These are phyloP conservation scores for Posidonia oceanica DNA, from an alignment of 116 monocot genomes.

Conservation along the genomic window DNA sequence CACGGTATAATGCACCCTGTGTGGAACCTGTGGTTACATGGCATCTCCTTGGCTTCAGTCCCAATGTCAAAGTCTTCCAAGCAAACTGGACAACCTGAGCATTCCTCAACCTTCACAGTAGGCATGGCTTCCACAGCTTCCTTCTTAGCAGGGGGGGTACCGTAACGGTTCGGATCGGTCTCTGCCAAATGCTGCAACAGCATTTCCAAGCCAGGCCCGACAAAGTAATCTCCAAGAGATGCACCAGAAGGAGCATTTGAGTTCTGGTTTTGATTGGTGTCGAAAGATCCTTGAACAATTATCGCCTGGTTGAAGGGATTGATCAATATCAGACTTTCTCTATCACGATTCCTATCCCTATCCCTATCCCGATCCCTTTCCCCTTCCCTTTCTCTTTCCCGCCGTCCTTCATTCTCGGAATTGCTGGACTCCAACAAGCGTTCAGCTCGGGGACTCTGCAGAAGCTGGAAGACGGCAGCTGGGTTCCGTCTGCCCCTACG, in stretches of 20 bases:
- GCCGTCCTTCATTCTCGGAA: constrained; percentile 5
- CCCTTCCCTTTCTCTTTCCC: constrained; percentile 10
- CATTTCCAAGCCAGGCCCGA: constrained; percentile 34
- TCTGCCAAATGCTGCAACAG: constrained; percentile 51
- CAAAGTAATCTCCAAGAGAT: constrained; percentile 34
- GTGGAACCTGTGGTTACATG: constrained; percentile 58
- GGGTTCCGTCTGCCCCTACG: constrained; percentile 21
- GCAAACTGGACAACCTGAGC: constrained; percentile 42
- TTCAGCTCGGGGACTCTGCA: constrained; percentile 17
- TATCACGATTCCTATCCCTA: constrained; percentile 9
- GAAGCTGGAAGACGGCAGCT: constrained; percentile 21
- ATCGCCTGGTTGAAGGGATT: constrained; percentile 30
- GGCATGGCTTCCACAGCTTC: constrained; percentile 45
- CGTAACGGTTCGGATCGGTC: constrained; percentile 34
- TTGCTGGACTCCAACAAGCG: constrained; percentile 9
- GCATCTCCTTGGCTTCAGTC: constrained; percentile 48
- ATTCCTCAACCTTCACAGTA: constrained; percentile 29
- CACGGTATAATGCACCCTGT: constrained; percentile 58
- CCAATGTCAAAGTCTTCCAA: constrained; percentile 46
- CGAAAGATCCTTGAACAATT: constrained; percentile 20
- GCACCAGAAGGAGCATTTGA: constrained; percentile 1
- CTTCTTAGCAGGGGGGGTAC: constrained; percentile 47
- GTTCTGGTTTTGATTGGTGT: constrained; percentile 3
- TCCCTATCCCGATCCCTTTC: constrained; percentile 11
- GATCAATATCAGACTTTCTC: constrained; percentile 30